Conservation (phyloP, 2,329 filamentous ascomycete genomes). For the Alternaria infectoria region DNA sequence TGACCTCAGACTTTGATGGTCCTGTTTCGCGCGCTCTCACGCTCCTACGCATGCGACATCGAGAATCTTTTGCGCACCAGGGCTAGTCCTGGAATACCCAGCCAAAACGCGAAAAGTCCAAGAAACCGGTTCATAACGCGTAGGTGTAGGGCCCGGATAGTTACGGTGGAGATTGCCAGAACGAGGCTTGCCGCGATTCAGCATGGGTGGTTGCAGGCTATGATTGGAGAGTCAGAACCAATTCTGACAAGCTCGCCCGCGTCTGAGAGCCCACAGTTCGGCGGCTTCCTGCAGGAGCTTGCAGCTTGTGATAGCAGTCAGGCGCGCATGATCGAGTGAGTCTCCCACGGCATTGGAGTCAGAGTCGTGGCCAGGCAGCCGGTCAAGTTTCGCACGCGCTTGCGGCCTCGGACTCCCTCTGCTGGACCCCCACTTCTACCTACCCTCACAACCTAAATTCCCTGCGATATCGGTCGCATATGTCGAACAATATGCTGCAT, state of each 20-base stretch:
- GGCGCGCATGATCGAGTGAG: slow-evolving; percentile 8
- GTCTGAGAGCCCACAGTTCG: slow-evolving; percentile 13
- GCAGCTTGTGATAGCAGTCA: slow-evolving; percentile 8
- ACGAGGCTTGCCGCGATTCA: slow-evolving; percentile 8
- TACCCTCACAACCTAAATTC: slow-evolving; percentile 13
- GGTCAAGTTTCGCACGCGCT: slow-evolving; percentile 7
- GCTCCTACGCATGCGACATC: not conserved
- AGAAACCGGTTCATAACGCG: not conserved
- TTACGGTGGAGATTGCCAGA: slow-evolving; percentile 4
- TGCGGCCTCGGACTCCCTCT: slow-evolving; percentile 14
- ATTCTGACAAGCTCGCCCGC: slow-evolving; percentile 6
- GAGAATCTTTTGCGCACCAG: not conserved
- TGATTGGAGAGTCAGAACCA: slow-evolving; percentile 13
- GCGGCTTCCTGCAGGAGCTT: slow-evolving; percentile 25
- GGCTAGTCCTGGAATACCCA: not conserved
- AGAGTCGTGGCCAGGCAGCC: slow-evolving; percentile 7
- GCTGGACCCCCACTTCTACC: slow-evolving; percentile 17
- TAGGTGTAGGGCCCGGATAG: not conserved
- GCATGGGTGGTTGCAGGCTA: not conserved
- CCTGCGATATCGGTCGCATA: slow-evolving; percentile 26
- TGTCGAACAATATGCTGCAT: slow-evolving; percentile 16
- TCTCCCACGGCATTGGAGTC: slow-evolving; percentile 5
- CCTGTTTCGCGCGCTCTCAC: not conserved
- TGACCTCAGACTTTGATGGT: not conserved
- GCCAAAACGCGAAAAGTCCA: not conserved